These are phyloP conservation scores for Crithidia acanthocephali DNA, from an alignment of 208 protist genomes.

Conservation along the genomic window DNA sequence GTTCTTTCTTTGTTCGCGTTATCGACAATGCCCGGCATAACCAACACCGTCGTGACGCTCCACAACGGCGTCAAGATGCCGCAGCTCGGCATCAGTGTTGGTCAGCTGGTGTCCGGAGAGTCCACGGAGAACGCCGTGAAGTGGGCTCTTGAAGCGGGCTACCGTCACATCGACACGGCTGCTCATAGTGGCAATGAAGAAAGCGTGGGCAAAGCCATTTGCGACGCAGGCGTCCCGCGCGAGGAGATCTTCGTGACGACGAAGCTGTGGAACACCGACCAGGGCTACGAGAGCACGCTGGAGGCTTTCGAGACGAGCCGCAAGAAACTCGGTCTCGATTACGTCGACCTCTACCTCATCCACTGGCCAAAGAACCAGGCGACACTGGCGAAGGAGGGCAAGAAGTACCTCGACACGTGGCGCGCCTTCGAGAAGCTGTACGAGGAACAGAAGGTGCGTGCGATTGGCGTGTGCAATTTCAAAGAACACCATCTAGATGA, in stretches of 20 bases:
- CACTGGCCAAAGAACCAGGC: conserved; percentile 88
- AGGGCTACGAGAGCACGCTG: conserved; percentile 66
- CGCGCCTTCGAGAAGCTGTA: conserved; percentile 83
- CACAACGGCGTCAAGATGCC: conserved; percentile 84
- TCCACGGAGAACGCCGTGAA: conserved; percentile 50
- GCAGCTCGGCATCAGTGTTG: conserved; percentile 87
- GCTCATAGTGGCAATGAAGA: conserved; percentile 89
- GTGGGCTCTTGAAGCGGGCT: conserved; percentile 71
- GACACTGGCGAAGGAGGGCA: conserved; percentile 40
- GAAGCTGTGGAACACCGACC: conserved; percentile 82
- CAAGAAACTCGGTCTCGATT: conserved; percentile 73
- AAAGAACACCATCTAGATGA: conserved; percentile 54
- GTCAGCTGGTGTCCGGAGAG: conserved; percentile 43
- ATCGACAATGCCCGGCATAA: conserved; percentile 21
- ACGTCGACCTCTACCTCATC: conserved; percentile 97
- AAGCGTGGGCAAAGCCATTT: conserved; percentile 75
- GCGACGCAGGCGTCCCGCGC: conserved; percentile 55
- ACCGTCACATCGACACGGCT: conserved; percentile 91
- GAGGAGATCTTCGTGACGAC: conserved; percentile 90
- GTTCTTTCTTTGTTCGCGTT: no score
- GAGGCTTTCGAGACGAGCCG: conserved; percentile 67
- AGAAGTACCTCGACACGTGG: conserved; percentile 75
- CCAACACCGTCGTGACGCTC: conserved; percentile 44
- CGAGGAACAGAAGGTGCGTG: conserved; percentile 69
- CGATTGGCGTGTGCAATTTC: conserved; percentile 93